Conservation (phyloP, 2,329 filamentous ascomycete genomes). For the Trematosphaeria pertusa region DNA sequence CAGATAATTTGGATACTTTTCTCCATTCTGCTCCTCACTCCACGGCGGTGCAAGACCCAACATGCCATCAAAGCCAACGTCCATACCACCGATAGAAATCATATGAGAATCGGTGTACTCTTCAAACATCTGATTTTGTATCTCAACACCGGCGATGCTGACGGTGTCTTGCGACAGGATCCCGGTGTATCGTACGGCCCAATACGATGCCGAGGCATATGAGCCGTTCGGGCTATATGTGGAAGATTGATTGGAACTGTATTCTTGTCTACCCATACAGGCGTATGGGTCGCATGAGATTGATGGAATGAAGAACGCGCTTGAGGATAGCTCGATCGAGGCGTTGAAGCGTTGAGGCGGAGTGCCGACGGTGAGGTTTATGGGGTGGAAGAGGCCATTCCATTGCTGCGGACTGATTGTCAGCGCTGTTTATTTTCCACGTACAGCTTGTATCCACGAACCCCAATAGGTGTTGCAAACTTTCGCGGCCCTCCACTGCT, state of each 20-base stretch:
- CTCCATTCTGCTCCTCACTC: background rate
- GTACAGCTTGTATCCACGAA: too few relatives aligned
- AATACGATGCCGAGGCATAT: background rate
- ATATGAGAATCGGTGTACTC: background rate
- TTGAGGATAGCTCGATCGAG: slow-evolving; percentile 1
- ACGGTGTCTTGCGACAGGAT: slow-evolving; percentile 1
- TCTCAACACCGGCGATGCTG: background rate
- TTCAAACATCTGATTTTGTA: slow-evolving; percentile 1
- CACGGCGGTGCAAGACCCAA: slow-evolving; percentile 7
- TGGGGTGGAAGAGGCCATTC: background rate
- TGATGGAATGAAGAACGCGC: slow-evolving; percentile 6
- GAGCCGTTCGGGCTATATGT: slow-evolving; percentile 1
- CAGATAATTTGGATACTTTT: background rate
- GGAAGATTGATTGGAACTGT: background rate
- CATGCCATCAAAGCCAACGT: slow-evolving; percentile 5
- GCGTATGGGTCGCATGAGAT: background rate
- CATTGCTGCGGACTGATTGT: too few relatives aligned
- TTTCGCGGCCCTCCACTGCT: too few relatives aligned
- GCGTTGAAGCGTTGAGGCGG: slow-evolving; percentile 11
- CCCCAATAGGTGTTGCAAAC: too few relatives aligned
- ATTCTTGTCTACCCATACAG: background rate
- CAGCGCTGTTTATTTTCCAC: too few relatives aligned
- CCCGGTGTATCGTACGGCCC: background rate
- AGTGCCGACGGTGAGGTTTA: slow-evolving; percentile 8
- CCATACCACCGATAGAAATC: background rate